Percentiles rank a stretch among this genome's conserved stretches.
Evolutionary conservation across 1,139 yeast species (phyloP).

Genomic region (Spencermartinsiella ligniputridi): DNA sequence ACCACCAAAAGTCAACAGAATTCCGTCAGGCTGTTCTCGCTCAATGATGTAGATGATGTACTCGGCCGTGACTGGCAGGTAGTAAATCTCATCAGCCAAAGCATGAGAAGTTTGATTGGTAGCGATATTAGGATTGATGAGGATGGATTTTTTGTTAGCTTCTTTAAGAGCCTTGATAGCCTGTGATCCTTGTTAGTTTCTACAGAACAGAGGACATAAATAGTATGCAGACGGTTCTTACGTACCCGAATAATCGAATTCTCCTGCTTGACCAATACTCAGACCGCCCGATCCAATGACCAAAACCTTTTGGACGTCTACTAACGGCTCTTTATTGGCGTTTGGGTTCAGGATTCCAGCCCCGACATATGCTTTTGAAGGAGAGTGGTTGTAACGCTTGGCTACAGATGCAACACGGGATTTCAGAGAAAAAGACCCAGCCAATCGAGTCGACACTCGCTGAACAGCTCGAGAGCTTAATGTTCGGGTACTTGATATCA

Average conservation of each 20-base stretch:
- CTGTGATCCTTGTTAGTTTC: slow-evolving; percentile 53
- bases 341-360: slow-evolving; percentile 50
- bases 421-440: not conserved
- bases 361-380: slow-evolving; percentile 43
- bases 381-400: not conserved
- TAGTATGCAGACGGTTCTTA: no score
- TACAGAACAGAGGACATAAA: no score
- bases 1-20: slow-evolving; percentile 93
- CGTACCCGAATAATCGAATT: slow-evolving; percentile 88
- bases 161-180: slow-evolving; percentile 95
- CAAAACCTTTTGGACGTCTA: slow-evolving; percentile 83
- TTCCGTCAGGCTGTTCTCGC: slow-evolving; percentile 95
- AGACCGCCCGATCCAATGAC: slow-evolving; percentile 97
- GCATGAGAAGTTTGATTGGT: slow-evolving; percentile 96
- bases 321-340: slow-evolving; percentile 51
- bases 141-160: slow-evolving; percentile 76
- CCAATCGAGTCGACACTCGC: not conserved
- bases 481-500: not conserved
- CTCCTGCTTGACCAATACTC: slow-evolving; percentile 99
- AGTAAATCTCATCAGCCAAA: slow-evolving; percentile 91
- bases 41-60: slow-evolving; percentile 91
- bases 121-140: slow-evolving; percentile 95
- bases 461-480: not conserved
- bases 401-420: slow-evolving; percentile 1
- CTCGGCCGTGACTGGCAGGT: slow-evolving; percentile 94